phyloP scores from a whole-genome alignment of 768 basidiomycete genomes.

The Collybiopsis luxurians region DNA sequence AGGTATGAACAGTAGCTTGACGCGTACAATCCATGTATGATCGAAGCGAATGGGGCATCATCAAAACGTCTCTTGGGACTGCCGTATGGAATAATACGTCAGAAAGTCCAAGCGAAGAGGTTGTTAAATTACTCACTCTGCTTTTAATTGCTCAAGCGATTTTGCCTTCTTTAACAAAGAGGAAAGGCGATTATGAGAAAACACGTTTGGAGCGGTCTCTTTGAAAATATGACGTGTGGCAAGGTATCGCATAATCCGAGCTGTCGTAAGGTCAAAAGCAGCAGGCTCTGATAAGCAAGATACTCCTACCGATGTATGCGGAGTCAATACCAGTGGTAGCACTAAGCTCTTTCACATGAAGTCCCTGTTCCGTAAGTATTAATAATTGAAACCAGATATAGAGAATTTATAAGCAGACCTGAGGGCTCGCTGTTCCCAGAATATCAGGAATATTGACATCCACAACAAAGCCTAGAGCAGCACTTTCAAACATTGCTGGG shows the following conservation, averaged over 20 bases:
- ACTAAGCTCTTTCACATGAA: constrained; percentile 33
- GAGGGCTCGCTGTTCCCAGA: constrained; percentile 27
- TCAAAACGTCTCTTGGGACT: constrained; percentile 19
- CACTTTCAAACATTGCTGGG: constrained; percentile 14
- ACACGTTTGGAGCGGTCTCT: constrained; percentile 31
- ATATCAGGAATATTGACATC: constrained; percentile 34
- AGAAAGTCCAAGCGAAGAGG: not conserved
- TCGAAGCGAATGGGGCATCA: constrained; percentile 15
- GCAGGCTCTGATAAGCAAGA: not conserved
- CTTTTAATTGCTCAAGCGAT: constrained; percentile 21
- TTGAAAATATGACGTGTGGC: constrained; percentile 33
- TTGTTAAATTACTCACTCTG: constrained; percentile 18
- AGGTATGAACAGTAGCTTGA: too few species aligned
- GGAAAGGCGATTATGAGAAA: constrained; percentile 33
- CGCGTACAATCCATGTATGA: too few species aligned
- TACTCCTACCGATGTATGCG: constrained; percentile 26
- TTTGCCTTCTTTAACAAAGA: constrained; percentile 27
- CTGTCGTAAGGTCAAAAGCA: constrained; percentile 11
- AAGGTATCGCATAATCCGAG: constrained; percentile 31
- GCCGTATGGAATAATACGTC: not conserved
- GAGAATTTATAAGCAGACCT: constrained; percentile 1
- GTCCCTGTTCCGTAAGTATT: constrained; percentile 17
- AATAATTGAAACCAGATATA: not conserved
- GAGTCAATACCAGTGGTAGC: constrained; percentile 24
- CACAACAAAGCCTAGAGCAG: constrained; percentile 18